Evolutionary conservation across 2,329 filamentous ascomycete species (phyloP).

Genomic region (Alternaria dauci): DNA sequence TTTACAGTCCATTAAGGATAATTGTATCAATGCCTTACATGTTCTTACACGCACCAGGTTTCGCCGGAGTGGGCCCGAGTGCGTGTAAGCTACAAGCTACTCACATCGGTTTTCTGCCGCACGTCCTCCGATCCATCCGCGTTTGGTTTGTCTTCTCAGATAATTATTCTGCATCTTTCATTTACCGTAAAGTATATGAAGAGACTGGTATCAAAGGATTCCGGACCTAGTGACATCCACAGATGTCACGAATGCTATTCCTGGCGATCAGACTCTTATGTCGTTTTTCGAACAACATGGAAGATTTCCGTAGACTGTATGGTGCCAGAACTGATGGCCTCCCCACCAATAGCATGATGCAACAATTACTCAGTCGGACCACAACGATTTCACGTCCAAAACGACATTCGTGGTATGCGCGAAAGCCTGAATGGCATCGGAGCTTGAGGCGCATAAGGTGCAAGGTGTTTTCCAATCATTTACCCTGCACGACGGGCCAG

Average conservation of each 20-base stretch:
- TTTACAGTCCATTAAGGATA: neutral
- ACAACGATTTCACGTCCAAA: neutral
- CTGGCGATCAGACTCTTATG: neutral
- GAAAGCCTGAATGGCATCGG: neutral
- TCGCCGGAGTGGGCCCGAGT: neutral
- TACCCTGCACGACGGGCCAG: neutral
- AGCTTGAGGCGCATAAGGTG: neutral
- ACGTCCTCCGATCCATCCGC: neutral
- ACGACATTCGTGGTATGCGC: neutral
- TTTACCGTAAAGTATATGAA: neutral
- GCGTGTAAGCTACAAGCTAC: neutral
- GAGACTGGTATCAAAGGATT: neutral
- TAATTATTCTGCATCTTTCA: neutral
- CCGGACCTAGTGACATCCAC: neutral
- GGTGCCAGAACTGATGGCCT: no score
- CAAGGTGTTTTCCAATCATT: no score
- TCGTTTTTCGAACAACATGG: neutral
- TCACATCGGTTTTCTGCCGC: neutral
- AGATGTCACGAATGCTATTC: neutral
- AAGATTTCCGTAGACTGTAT: neutral
- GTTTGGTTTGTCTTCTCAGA: neutral
- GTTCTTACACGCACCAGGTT: neutral
- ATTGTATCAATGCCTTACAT: neutral
- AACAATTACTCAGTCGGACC: neutral
- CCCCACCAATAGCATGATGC: neutral